phyloP scores from a whole-genome alignment of 1,284 basidiomycete genomes.

The Fistulinella cinereoalba region DNA sequence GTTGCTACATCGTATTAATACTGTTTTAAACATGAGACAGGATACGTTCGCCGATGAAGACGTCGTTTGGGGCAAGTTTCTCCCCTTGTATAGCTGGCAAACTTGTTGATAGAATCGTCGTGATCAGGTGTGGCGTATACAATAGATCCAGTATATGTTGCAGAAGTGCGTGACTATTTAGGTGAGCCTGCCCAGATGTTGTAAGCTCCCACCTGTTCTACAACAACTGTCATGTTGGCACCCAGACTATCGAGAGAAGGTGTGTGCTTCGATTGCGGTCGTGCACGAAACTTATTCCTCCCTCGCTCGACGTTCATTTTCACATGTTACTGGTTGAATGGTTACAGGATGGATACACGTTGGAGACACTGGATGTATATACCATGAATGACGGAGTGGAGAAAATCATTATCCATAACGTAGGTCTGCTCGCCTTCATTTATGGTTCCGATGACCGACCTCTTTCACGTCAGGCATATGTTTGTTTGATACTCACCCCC shows the following conservation, averaged over 20 bases:
- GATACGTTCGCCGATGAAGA: slow-evolving; percentile 77
- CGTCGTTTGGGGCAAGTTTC: slow-evolving; percentile 72
- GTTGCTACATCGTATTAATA: not conserved
- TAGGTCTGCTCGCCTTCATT: slow-evolving; percentile 18
- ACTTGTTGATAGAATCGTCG: not conserved
- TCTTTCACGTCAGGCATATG: slow-evolving; percentile 16
- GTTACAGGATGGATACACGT: slow-evolving; percentile 54
- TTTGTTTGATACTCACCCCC: slow-evolving; percentile 5
- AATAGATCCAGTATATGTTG: slow-evolving; percentile 71
- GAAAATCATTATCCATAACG: slow-evolving; percentile 41
- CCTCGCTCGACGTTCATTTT: not conserved
- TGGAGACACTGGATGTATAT: slow-evolving; percentile 51
- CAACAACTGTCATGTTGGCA: not conserved
- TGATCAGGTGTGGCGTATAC: slow-evolving; percentile 72
- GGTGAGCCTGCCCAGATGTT: slow-evolving; percentile 44
- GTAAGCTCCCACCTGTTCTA: not conserved
- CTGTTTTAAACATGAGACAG: slow-evolving; percentile 33
- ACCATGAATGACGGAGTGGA: slow-evolving; percentile 46
- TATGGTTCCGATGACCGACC: not conserved
- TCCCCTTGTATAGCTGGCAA: not conserved
- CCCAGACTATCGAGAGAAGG: slow-evolving; percentile 80
- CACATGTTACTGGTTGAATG: not conserved
- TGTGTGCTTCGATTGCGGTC: slow-evolving; percentile 25
- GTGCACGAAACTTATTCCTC: not conserved
- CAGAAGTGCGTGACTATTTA: slow-evolving; percentile 77